Conservation (phyloP, 176 grass and related monocot genomes). For the Otatea glauca region DNA sequence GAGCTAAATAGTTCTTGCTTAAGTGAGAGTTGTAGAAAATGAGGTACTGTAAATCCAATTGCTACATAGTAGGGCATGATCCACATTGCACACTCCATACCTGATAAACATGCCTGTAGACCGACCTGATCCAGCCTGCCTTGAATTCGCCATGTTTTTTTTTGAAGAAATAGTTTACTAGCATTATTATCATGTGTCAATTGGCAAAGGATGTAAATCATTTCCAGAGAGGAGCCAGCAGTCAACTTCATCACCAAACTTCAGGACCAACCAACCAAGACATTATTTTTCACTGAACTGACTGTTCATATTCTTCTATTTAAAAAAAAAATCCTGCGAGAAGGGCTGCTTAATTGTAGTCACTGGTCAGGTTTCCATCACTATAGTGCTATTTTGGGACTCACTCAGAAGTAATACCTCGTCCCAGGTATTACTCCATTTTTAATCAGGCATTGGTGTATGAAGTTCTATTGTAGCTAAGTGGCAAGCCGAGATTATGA, state of each 20-base stretch:
- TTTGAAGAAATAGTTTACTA: background rate
- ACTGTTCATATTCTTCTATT: background rate
- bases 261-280: background rate
- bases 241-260: background rate
- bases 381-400: background rate
- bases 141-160: background rate
- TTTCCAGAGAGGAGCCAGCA: background rate
- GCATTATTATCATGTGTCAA: background rate
- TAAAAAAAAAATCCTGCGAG: background rate
- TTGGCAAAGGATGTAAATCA: conserved; percentile 23
- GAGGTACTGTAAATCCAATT: background rate
- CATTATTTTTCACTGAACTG: background rate
- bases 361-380: background rate
- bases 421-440: background rate
- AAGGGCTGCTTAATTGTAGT: background rate
- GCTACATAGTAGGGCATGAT: background rate
- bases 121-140: background rate
- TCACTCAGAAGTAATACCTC: background rate
- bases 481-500: background rate
- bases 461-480: background rate
- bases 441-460: background rate
- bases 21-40: conserved; percentile 1
- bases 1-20: background rate
- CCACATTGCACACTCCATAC: background rate
- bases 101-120: background rate